Percentiles rank a stretch among this genome's conserved stretches.
Conservation (phyloP, 2,329 filamentous ascomycete species). For the Neocatenulostroma microsporum region DNA sequence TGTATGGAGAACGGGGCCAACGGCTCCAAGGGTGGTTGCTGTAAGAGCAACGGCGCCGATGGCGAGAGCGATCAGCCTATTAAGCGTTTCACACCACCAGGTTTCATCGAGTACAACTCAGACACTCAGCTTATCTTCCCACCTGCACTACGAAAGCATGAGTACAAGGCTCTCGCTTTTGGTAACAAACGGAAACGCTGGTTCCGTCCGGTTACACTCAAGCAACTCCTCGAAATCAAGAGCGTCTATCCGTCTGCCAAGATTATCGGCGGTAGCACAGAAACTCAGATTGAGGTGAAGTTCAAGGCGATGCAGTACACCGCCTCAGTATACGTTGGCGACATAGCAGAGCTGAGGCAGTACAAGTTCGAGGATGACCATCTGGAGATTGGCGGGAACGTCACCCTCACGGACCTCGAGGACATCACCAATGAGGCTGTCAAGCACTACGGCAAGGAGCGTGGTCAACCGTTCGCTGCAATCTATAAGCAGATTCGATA, state of each 20-base stretch:
- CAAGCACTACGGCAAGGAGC: slow-evolving; percentile 62
- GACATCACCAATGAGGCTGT: slow-evolving; percentile 72
- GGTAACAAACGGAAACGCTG: slow-evolving; percentile 93
- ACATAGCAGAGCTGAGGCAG: slow-evolving; percentile 80
- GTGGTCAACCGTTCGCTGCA: slow-evolving; percentile 75
- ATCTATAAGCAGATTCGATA: slow-evolving; percentile 91
- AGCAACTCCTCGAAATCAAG: slow-evolving; percentile 93
- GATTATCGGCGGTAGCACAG: slow-evolving; percentile 89
- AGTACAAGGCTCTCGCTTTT: slow-evolving; percentile 73
- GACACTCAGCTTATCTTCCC: slow-evolving; percentile 96
- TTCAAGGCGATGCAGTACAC: slow-evolving; percentile 93
- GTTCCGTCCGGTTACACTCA: slow-evolving; percentile 80
- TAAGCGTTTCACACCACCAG: slow-evolving; percentile 70
- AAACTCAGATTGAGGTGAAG: slow-evolving; percentile 97
- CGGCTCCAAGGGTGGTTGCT: slow-evolving; percentile 59
- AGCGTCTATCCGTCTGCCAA: slow-evolving; percentile 76
- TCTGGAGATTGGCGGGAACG: slow-evolving; percentile 88
- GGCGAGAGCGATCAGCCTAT: slow-evolving; percentile 49
- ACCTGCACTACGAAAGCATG: slow-evolving; percentile 71
- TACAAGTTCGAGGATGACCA: slow-evolving; percentile 72
- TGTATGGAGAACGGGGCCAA: slow-evolving; percentile 60
- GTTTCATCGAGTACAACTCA: slow-evolving; percentile 88
- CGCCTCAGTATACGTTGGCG: slow-evolving; percentile 83
- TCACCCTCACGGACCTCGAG: slow-evolving; percentile 86
- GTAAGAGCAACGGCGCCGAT: slow-evolving; percentile 68